A percentile compares a stretch with the other conserved stretches of the same genome.
phyloP scores from a whole-genome alignment of 73 alveolate genomes.

The Blepharisma stoltei region DNA sequence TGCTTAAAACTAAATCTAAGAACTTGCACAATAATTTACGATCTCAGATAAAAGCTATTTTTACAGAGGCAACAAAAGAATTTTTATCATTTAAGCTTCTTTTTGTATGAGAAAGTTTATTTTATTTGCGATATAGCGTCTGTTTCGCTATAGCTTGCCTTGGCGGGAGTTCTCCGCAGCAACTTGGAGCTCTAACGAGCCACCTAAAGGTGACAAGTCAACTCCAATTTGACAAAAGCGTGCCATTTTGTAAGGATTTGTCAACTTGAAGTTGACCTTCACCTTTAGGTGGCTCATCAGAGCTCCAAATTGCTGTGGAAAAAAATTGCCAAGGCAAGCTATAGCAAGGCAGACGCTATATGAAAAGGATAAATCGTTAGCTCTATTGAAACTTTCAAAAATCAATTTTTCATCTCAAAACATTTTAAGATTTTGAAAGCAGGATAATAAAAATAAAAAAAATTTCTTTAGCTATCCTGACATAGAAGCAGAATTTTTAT shows the following conservation, averaged over 20 bases:
- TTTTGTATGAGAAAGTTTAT: not conserved
- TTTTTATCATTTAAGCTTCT: not conserved
- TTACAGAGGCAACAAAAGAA: not conserved
- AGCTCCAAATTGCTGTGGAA: too few relatives aligned
- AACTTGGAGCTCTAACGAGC: too few relatives aligned
- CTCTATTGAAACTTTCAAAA: slow-evolving; percentile 15
- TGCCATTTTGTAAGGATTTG: too few relatives aligned
- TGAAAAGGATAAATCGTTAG: not conserved
- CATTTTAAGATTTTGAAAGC: not conserved
- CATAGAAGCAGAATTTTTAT: slow-evolving; percentile 21
- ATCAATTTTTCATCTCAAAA: not conserved
- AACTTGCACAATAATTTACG: not conserved
- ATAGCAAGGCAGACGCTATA: too few relatives aligned
- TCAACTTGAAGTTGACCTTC: too few relatives aligned
- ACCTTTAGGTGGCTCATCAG: too few relatives aligned
- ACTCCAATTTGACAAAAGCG: too few relatives aligned
- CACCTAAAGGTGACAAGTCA: too few relatives aligned
- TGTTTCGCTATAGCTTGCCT: too few relatives aligned
- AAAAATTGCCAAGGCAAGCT: too few relatives aligned
- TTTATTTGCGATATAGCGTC: not conserved
- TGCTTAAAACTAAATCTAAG: not conserved
- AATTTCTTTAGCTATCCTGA: not conserved
- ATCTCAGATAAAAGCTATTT: not conserved
- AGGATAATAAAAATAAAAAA: not conserved
- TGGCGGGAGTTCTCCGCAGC: too few relatives aligned